Evolutionary conservation across 352 stramenopile genomes (phyloP).

Genomic region (Globisporangium spiculum): DNA sequence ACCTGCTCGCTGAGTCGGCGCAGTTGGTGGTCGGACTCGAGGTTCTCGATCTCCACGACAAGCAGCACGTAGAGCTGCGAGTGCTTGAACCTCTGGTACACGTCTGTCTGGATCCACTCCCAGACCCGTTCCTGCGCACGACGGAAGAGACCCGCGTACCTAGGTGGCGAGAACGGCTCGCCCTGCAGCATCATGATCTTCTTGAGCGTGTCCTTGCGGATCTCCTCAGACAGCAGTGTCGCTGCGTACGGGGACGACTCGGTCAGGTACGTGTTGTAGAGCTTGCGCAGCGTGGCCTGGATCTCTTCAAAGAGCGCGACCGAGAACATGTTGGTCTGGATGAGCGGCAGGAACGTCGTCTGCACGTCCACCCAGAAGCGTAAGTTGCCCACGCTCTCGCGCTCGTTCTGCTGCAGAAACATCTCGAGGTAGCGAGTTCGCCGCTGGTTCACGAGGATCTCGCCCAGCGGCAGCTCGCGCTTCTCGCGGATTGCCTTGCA

Average conservation of each 20-base stretch:
- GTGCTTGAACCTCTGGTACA: conserved; percentile 61
- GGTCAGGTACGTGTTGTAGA: conserved; percentile 69
- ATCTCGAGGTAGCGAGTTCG: conserved; percentile 54
- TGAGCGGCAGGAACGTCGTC: conserved; percentile 62
- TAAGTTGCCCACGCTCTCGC: conserved; percentile 45
- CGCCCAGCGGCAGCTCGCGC: conserved; percentile 57
- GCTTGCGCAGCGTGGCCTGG: conserved; percentile 51
- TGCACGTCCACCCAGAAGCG: conserved; percentile 78
- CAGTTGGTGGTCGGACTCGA: conserved; percentile 61
- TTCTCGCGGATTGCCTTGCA: conserved; percentile 52
- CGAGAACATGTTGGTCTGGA: conserved; percentile 60
- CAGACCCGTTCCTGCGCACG: conserved; percentile 67
- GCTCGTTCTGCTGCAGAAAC: conserved; percentile 36
- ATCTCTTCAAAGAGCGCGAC: conserved; percentile 75
- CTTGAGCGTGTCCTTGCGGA: conserved; percentile 61
- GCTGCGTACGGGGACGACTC: conserved; percentile 30
- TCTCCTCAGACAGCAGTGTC: conserved; percentile 39
- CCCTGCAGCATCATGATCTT: conserved; percentile 68
- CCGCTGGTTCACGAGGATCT: conserved; percentile 55
- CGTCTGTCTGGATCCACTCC: conserved; percentile 58
- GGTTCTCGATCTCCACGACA: conserved; percentile 67
- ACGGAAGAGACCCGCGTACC: conserved; percentile 71
- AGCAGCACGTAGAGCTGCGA: conserved; percentile 65
- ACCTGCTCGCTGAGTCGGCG: conserved; percentile 65
- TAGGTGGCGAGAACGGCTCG: conserved; percentile 67